Evolutionary conservation across 139 green algal species (phyloP), one percentile per base, ranked within the genome.

Genomic region (Picochlorum sp.): DNA sequence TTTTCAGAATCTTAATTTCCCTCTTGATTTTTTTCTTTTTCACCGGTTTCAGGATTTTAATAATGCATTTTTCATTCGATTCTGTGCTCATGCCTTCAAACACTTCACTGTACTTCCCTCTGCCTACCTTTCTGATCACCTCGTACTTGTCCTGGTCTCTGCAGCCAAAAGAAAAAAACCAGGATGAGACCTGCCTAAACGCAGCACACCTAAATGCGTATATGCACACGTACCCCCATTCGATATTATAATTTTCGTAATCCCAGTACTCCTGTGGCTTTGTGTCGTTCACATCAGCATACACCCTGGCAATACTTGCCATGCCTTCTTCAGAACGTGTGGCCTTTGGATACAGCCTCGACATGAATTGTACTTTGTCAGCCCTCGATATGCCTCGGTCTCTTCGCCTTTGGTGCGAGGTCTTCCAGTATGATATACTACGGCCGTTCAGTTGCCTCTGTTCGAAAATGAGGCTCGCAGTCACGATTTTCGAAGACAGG

Each of bases 11-110:
- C 64, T 97, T 96, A 66, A 99, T 96, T 72, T 99, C 94, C 3
- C 92, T 77, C 72, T 95, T 90, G 69, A 98, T 98, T 80, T 98
- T 95, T 77, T 97, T 96, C 82, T 98, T 96, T 73, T 98, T 98
- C 21, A 98, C 93, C 6, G 93, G 93, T 66, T 98, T 98, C 7
- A 98, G 78, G 49, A 98, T 96, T 67, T 98, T 98, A 73, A 96
- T 96, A 59, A 98, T 91, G 77, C 90, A 97, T 20, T 80, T 80
- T 23, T 91, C 65, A 52, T 80, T 79, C 45, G 74, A 88, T 18
- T 76, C 52, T 5, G 78, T 74, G 62, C 95, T 88, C 15, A 95
- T 65, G 28, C 92, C 92, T 79, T 99, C 94, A 75, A 98, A 99
- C 32, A 99, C 94, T 75, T 99, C 94, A 70, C 81, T 92, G 79